phyloP scores from a whole-genome alignment of 257 asterid species.

The Cruciata laevipes region DNA sequence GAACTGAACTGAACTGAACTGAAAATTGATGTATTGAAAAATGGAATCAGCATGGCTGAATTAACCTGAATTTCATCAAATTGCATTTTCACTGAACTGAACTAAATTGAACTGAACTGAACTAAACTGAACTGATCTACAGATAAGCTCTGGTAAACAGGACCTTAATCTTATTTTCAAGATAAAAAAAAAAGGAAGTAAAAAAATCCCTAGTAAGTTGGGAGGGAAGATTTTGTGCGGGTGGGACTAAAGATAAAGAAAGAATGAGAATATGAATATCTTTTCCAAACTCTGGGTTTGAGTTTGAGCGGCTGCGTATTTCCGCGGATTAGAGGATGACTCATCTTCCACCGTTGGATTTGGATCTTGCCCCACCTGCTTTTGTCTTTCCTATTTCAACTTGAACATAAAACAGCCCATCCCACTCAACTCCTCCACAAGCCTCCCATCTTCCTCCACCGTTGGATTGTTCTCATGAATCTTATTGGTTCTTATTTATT shows the following conservation, averaged over 20 bases:
- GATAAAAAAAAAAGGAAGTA: no score
- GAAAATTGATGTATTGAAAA: no score
- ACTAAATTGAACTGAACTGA: no score
- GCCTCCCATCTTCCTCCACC: neutral
- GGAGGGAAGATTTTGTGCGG: neutral
- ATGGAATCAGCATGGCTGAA: no score
- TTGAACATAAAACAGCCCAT: neutral
- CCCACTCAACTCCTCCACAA: neutral
- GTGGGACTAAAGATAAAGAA: neutral
- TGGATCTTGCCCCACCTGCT: slow-evolving; percentile 5
- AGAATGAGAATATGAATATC: slow-evolving; percentile 3
- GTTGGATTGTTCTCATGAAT: neutral
- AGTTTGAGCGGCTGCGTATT: slow-evolving; percentile 62
- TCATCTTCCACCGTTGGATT: slow-evolving; percentile 32
- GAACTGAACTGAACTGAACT: no score
- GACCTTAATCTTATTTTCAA: no score
- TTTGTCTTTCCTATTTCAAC: slow-evolving; percentile 4
- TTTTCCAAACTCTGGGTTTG: slow-evolving; percentile 53
- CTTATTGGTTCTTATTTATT: neutral
- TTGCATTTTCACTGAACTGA: no score
- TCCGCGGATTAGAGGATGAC: slow-evolving; percentile 39
- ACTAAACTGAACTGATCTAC: no score
- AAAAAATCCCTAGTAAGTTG: neutral
- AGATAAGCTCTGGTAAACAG: no score
- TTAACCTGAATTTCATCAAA: no score